Base-by-base conservation (phyloP, 2,329 filamentous ascomycete genomes). In the Fusarium phyllophilum region DNA sequence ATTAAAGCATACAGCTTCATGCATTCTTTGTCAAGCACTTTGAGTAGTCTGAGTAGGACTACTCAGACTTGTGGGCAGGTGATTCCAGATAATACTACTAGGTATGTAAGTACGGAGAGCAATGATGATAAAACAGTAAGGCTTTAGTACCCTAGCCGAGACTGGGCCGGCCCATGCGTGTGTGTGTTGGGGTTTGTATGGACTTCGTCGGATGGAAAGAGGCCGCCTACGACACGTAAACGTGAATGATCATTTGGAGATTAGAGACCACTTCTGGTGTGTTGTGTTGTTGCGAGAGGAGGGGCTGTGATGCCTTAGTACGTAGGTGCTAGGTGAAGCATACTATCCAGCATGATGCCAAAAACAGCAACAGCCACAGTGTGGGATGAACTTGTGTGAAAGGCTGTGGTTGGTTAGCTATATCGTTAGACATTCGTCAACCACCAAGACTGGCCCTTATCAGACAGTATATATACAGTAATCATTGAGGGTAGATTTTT, bases 211-310 rank as follows among this genome's bases (percentile, higher is more conserved):
- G 51, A 55, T 12, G 20, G 17, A 29, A 51, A 59, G 70, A 74
- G 71, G 71, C 67, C 68, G 71, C 72, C 71, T 52, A 33, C 26
- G 56, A 68, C 52, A 54, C 51, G 52, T 46, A 60, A 65, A 54
- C 26, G 26, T 33, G 29, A 42, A n/a, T 26, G 31, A 44, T 24
- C 17, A 51, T 61, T 29, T 38, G 11, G 66, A 73, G 70, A 58
- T 49, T 59, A 54, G 56, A 66, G 51, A 26, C 58, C 55, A 51
- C 44, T 57, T 60, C 57, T 66, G 67, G 42, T 49, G 65, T 51
- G 65, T 66, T 66, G 63, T 68, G 52, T 34, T 36, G 70, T 56
- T 56, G 68, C 42, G 38, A 66, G 56, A 66, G 49, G 56, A 66
- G 70, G 70, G 71, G 66, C 66, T 74, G 66, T 64, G 71, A 36